Evolutionary conservation across 2,329 filamentous ascomycete species (phyloP).

Genomic region (Sordariomycetes sp.): DNA sequence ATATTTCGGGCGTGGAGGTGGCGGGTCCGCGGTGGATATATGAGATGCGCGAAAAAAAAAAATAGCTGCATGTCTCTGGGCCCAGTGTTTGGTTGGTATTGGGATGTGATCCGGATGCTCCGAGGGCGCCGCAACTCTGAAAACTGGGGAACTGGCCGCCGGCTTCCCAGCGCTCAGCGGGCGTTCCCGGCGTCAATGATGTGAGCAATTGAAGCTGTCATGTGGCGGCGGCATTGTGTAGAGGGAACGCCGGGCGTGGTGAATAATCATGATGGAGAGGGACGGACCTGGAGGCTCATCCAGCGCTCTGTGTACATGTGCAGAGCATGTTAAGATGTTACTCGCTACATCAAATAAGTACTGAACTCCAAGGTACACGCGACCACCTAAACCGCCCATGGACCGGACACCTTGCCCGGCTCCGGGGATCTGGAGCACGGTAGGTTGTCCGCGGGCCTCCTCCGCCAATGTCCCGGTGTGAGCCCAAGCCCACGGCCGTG

Average conservation of each 20-base stretch:
- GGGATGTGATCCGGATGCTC: neutral
- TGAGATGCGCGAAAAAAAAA: constrained; percentile 1
- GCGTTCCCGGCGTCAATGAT: neutral
- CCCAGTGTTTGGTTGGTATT: neutral
- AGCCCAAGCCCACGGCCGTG: neutral
- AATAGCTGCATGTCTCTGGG: neutral
- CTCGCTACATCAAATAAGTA: neutral
- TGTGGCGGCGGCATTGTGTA: neutral
- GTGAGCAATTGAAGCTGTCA: neutral
- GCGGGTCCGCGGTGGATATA: neutral
- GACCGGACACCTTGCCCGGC: neutral
- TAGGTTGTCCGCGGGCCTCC: neutral
- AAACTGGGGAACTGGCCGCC: neutral
- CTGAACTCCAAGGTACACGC: neutral
- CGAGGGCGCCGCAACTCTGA: neutral
- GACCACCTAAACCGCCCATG: neutral
- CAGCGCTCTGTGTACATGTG: neutral
- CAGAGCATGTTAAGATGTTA: neutral
- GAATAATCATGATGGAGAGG: too few species aligned
- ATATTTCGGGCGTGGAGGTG: neutral
- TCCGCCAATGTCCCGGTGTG: neutral
- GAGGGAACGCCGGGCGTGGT: neutral
- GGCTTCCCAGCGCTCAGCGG: neutral
- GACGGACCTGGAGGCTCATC: too few species aligned
- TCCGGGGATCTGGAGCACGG: neutral